Evolutionary conservation across 1,284 basidiomycete genomes (phyloP), one percentile per base, ranked within the genome.

Genomic region (Meripilus lineatus): DNA sequence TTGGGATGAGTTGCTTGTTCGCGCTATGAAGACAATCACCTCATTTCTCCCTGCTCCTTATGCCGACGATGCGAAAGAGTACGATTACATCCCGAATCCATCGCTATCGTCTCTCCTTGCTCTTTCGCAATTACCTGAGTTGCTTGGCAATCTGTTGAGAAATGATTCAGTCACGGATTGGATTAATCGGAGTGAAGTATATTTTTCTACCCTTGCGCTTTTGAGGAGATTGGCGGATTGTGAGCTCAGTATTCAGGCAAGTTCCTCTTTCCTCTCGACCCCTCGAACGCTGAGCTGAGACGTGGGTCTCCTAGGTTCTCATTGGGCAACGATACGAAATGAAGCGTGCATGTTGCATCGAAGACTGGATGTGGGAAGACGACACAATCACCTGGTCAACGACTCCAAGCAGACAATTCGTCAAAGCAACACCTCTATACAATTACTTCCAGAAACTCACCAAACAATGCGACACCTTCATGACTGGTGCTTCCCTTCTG

Each of bases 131-230:
- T 51, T 77, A 15, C 72, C 75, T 4, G 68, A 69, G 22, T 52
- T 74, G 5, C 63, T 78, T n/a, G 69, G 58, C 5, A 56, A 50
- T 26, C 64, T 78, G 10, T 59, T 78, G 17, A 65, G 76, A 14
- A 79, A 78, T 51, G 77, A 79, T 54, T 75, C 73, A 0, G 68
- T 78, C 10, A 69, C 64, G 2, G 75, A 78, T 48, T 78, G 76
- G 76, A 70, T 66, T 21, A 50, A 64, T 2, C 68, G 75, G 18
- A 68, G 62, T 43, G 65, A 71, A 13, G 63, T 69, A 15, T 78
- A 78, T 51, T 61, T 73, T 43, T 67, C 70, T 4, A 71, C 74
- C 68, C 57, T 78, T 4, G 62, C 56, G 10, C 58, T 78, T 6
- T 57, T 78, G 21, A 65, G 69, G 26, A 63, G 69, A n/a, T 63